Percentiles rank a stretch among this genome's conserved stretches.
Evolutionary conservation across 768 basidiomycete species (phyloP).

Genomic region (Crucibulum laeve): DNA sequence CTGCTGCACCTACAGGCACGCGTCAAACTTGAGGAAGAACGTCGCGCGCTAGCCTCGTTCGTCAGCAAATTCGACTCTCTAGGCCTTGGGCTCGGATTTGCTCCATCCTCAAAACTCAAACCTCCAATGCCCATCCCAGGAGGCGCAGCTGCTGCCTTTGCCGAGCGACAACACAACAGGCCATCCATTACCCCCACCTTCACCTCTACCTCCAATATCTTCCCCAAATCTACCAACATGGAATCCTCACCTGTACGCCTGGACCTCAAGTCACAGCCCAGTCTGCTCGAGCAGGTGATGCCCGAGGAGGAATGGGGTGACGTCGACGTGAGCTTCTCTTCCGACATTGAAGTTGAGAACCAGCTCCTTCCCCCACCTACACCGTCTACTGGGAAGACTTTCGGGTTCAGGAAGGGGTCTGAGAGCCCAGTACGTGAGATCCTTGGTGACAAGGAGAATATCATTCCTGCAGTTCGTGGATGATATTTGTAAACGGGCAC

Average conservation of each 20-base stretch:
- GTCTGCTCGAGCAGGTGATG: conserved; percentile 54
- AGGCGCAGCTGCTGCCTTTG: conserved; percentile 44
- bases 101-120: conserved; percentile 34
- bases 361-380: conserved; percentile 16
- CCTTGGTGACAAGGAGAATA: conserved; percentile 50
- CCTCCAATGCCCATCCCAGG: conserved; percentile 48
- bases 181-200: conserved; percentile 11
- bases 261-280: conserved; percentile 33
- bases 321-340: conserved; percentile 51
- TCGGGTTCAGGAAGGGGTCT: conserved; percentile 12
- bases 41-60: conserved; percentile 73
- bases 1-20: conserved; percentile 34
- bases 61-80: conserved; percentile 80
- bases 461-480: conserved; percentile 15
- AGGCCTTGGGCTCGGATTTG: conserved; percentile 39
- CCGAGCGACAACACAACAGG: conserved; percentile 34
- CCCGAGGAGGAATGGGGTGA: conserved; percentile 51
- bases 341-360: conserved; percentile 28
- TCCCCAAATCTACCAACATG: conserved; percentile 21
- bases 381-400: conserved; percentile 1
- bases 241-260: conserved; percentile 52
- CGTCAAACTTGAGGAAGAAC: conserved; percentile 69
- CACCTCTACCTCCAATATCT: conserved; percentile 10
- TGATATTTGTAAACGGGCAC: background rate
- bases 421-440: conserved; percentile 27